Evolutionary conservation across 2,329 filamentous ascomycete species (phyloP), one percentile per base, ranked within the genome.

Genomic region (Chlorencoelia australis): DNA sequence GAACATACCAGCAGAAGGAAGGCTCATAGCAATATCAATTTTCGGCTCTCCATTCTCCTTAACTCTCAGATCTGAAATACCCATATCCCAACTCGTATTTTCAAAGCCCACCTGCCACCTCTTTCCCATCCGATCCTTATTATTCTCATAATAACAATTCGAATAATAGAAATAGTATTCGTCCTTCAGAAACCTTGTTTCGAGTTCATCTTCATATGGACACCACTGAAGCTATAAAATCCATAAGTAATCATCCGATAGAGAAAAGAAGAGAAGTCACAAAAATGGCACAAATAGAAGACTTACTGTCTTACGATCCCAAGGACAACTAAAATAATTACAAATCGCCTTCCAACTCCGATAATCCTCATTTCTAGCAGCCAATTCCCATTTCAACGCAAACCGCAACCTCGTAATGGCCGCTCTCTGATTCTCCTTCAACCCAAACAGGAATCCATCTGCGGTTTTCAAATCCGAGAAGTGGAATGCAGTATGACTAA

Each of bases 271-370:
- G 13, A 25, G 13, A 25, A 25, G 13, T 13, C 10, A 3, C 22
- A 25, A n/a, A n/a, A n/a, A n/a, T n/a, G n/a, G n/a, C n/a, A n/a
- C n/a, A 27, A 15, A 14, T 14, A 25, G 16, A n/a, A 22, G 7
- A 41, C 42, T 9, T 44, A 49, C 48, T 13, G 39, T 27, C 26
- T 29, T 32, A 16, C 45, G 25, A 21, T 39, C 41, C 47, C 47
- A 50, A 3, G 44, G 45, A 16, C 37, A 42, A 28, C 45, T 48
- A 17, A 41, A 46, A 32, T 48, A 51, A 26, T 50, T 50, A 15
- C 31, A 32, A 20, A 47, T 42, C 4, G 31, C 37, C 11, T 27
- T n/a, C 45, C 39, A 51, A 7, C 31, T 25, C 4, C 28, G 7
- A 7, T 13, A 11, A 7, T 17, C 27, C n/a, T 18, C 8, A 4